Evolutionary conservation across 331 rosid species (phyloP).

Genomic region (Phaseolus coccineus): DNA sequence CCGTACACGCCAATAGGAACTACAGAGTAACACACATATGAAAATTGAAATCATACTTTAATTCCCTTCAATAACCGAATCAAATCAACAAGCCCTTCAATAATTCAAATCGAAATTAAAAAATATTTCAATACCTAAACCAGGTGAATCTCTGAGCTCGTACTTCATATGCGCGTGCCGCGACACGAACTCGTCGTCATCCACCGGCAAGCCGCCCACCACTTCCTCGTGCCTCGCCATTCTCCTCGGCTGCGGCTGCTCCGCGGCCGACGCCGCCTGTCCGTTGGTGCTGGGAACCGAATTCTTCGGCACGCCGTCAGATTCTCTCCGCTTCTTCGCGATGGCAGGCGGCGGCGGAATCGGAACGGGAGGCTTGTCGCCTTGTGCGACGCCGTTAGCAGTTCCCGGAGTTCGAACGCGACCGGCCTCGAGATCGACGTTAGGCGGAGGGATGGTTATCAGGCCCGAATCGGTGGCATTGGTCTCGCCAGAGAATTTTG

Average conservation of each 20-base stretch:
- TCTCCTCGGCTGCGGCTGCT: slow-evolving; percentile 60
- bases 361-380: slow-evolving; percentile 41
- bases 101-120: background rate
- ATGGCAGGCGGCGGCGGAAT: slow-evolving; percentile 36
- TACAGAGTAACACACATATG: slow-evolving; percentile 33
- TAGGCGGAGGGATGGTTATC: slow-evolving; percentile 50
- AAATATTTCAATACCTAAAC: slow-evolving; percentile 70
- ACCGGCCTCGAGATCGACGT: slow-evolving; percentile 71
- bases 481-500: slow-evolving; percentile 96
- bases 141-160: slow-evolving; percentile 92
- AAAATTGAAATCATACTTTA: slow-evolving; percentile 9
- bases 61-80: background rate
- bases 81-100: background rate
- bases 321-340: slow-evolving; percentile 77
- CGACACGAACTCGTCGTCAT: slow-evolving; percentile 65
- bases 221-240: slow-evolving; percentile 63
- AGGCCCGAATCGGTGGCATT: slow-evolving; percentile 76
- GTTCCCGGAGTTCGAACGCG: slow-evolving; percentile 46
- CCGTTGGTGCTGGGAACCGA: slow-evolving; percentile 68
- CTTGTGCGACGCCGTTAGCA: slow-evolving; percentile 55
- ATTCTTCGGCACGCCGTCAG: slow-evolving; percentile 70
- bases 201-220: slow-evolving; percentile 72
- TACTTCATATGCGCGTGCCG: slow-evolving; percentile 88
- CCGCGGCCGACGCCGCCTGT: slow-evolving; percentile 44
- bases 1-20: slow-evolving; percentile 93